phyloP scores from a whole-genome alignment of 148 eudicot genomes.

The Nepenthes gracilis region DNA sequence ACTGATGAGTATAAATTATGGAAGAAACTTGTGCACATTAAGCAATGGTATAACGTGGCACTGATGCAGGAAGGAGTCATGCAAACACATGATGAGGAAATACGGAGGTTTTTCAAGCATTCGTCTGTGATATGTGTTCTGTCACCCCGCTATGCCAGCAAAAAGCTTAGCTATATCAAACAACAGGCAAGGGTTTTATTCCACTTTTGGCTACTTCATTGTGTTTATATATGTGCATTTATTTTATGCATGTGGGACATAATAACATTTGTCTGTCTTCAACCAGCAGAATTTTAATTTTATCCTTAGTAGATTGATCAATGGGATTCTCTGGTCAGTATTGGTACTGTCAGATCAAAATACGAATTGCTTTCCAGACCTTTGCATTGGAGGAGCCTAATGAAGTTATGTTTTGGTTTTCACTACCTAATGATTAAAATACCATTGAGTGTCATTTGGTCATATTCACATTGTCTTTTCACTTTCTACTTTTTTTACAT shows the following conservation, averaged over 20 bases:
- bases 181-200: slow-evolving; percentile 46
- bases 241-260: background rate
- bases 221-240: background rate
- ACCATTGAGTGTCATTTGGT: too few relatives aligned
- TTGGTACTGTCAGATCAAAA: too few relatives aligned
- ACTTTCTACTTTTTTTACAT: too few relatives aligned
- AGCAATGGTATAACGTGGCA: background rate
- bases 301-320: too few relatives aligned
- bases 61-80: slow-evolving; percentile 77
- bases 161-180: slow-evolving; percentile 64
- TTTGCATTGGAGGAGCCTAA: too few relatives aligned
- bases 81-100: slow-evolving; percentile 94
- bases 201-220: background rate
- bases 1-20: background rate
- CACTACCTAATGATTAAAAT: too few relatives aligned
- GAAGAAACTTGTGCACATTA: background rate
- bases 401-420: too few relatives aligned
- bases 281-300: too few relatives aligned
- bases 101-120: slow-evolving; percentile 73
- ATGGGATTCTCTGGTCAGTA: too few relatives aligned
- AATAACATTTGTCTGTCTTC: too few relatives aligned
- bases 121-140: slow-evolving; percentile 86
- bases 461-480: too few relatives aligned
- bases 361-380: too few relatives aligned
- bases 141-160: slow-evolving; percentile 86